Base-by-base conservation (phyloP, 2,329 filamentous ascomycete genomes). In the Fusarium chuoi region DNA sequence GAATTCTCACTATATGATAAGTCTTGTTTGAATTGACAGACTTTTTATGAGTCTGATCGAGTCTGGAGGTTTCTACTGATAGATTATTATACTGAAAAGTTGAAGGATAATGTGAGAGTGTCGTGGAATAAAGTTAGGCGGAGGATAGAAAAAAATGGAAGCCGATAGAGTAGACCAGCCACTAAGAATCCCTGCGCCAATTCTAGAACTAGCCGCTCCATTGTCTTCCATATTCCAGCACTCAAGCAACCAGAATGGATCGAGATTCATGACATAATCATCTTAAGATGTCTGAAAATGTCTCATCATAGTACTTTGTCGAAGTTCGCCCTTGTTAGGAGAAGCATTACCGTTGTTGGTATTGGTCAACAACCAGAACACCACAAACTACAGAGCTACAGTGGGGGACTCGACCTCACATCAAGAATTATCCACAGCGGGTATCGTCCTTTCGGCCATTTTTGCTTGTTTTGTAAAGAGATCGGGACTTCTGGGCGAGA, bases 121-220 rank as follows among this genome's bases (percentile, higher is more conserved):
- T 18, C 20, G 24, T 44, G 30, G n/a, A 49, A 45, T 57, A 46
- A 24, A 35, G 55, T 62, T 38, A 33, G n/a, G 56, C 33, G 35
- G 20, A 67, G 26, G 46, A 57, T 33, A 63, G 68, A 71, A 71
- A 68, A 62, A 62, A 71, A 71, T 68, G 57, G 68, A 71, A 71
- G 38, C 62, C 14, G 26, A 71, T 52, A 41, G 49, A 57, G 26
- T 20, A 35, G 30, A 22, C 51, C 64, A 38, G 22, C 68, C 68
- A 54, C 68, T 71, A 67, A 71, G 67, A 71, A 71, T 28, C 67
- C 68, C 36, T 71, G 67, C 24, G 39, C 24, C 20, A 56, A 18
- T 70, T 65, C 65, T 64, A 51, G 49, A 69, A 64, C 44, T 68
- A 56, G 57, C 42, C 42, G 56, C 26, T 56, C 48, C 11, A 61